These are phyloP conservation scores for Globisporangium radiosum DNA, from an alignment of 352 stramenopile genomes.

Conservation along the genomic window DNA sequence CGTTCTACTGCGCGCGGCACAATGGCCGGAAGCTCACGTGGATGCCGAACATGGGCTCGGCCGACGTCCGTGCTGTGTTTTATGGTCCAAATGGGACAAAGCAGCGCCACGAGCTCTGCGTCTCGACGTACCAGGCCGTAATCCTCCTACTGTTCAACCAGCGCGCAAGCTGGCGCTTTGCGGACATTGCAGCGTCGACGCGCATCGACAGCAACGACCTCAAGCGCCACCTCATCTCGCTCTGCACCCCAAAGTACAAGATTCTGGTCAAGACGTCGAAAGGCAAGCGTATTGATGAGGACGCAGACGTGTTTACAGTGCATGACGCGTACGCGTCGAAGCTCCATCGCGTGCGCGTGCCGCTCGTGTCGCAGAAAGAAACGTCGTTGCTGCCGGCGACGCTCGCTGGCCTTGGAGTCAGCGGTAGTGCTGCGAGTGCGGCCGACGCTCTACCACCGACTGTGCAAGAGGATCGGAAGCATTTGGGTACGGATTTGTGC, in stretches of 20 bases:
- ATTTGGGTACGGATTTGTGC: constrained; percentile 55
- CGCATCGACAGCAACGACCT: constrained; percentile 86
- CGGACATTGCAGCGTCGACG: constrained; percentile 87
- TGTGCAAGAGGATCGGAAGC: constrained; percentile 95
- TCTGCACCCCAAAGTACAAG: constrained; percentile 97
- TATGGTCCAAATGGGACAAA: constrained; percentile 10
- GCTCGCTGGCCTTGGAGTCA: constrained; percentile 16
- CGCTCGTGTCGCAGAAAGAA: constrained; percentile 80
- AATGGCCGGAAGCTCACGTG: constrained; percentile 94
- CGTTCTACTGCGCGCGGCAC: constrained; percentile 93
- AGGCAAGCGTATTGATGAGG: constrained; percentile 93
- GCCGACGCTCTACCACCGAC: constrained; percentile 78
- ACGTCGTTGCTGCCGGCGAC: constrained; percentile 39
- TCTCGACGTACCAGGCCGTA: constrained; percentile 98
- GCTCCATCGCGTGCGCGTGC: constrained; percentile 77
- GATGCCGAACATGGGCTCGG: constrained; percentile 91
- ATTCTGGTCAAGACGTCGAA: constrained; percentile 97
- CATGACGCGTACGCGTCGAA: constrained; percentile 96
- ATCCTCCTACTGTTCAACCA: constrained; percentile 98
- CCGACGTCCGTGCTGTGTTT: constrained; percentile 91
- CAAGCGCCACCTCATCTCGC: constrained; percentile 94
- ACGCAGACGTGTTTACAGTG: constrained; percentile 92
- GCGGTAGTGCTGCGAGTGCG: constrained; percentile 29
- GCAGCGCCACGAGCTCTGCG: constrained; percentile 91
- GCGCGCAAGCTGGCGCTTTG: constrained; percentile 64